Base-by-base conservation (phyloP, 164 flowering plant genomes). In the Brasenia schreberi region DNA sequence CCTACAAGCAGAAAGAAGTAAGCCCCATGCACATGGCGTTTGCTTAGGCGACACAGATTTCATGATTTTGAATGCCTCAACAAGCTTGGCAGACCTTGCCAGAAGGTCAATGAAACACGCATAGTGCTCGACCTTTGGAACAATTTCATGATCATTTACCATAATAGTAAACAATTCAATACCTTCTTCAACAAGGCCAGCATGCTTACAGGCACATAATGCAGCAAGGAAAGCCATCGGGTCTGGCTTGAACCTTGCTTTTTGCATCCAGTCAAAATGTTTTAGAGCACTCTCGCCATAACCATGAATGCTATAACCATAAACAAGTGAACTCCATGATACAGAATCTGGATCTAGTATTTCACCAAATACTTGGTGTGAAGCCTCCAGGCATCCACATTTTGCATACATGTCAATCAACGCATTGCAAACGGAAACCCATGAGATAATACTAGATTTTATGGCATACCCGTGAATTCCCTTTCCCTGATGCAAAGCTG, bases 31-130 rank as follows among this genome's bases (percentile, higher is more conserved):
- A 69, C 66, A 78, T 0, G 75, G 53, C 64, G 77, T 84, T 4
- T 85, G 81, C 71, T 77, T 69, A 78, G 79, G 73, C 7, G 85
- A 82, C 88, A 82, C 81, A 33, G 59, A 62, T 39, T 68, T 69
- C 59, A 81, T 61, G 1, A 78, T 63, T 61, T 77, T 78, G 65
- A 74, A 77, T 4, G 95, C 95, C 42, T 82, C 84, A 65, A 84
- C 78, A 12, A 88, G 39, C 79, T 75, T 71, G 63, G 92, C 92
- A 56, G 83, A 74, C 62, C 79, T 78, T 17, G 81, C 92, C 12
- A 88, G 88, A 64, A 84, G 85, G 76, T 88, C 84, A n/a, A 87
- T 63, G 44, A 67, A 70, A 78, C 95, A 88, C 39, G 88, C 81
- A 64, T 85, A 88, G 68, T 83, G 92, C 66, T 84, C 86, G 14